Conservation (phyloP, 805 yeast species). For the Debaryomyces hansenii region DNA sequence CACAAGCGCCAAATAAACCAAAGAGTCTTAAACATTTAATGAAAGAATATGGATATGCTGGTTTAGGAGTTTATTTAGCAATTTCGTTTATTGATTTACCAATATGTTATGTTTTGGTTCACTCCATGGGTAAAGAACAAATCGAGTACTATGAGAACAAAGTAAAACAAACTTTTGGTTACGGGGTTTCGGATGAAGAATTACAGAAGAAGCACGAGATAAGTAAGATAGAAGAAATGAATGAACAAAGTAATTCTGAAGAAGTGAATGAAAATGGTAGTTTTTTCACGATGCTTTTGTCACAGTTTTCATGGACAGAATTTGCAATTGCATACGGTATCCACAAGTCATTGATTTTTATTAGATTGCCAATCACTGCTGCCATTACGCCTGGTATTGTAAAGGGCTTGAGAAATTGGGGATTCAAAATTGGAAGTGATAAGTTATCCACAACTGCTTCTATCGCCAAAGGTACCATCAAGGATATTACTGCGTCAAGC, state of each 20-base stretch:
- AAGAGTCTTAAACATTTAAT: constrained; percentile 62
- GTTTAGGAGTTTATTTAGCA: constrained; percentile 78
- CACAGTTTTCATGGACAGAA: constrained; percentile 68
- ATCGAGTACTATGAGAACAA: constrained; percentile 66
- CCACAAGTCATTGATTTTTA: constrained; percentile 81
- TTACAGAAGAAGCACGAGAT: constrained; percentile 36
- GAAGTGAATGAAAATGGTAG: constrained; percentile 16
- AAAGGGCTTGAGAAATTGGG: constrained; percentile 63
- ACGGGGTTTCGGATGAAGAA: constrained; percentile 49
- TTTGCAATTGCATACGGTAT: constrained; percentile 88
- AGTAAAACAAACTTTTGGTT: constrained; percentile 63
- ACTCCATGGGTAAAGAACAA: constrained; percentile 81
- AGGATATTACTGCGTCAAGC: constrained; percentile 43
- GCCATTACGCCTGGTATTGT: constrained; percentile 87
- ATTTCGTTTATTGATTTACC: constrained; percentile 81
- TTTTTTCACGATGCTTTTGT: constrained; percentile 14
- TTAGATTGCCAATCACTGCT: constrained; percentile 87
- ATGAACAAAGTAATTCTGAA: constrained; percentile 19
- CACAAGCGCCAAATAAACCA: constrained; percentile 26
- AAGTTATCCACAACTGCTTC: constrained; percentile 42
- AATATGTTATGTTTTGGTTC: constrained; percentile 77
- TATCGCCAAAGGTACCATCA: constrained; percentile 29
- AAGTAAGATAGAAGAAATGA: constrained; percentile 24
- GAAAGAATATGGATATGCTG: constrained; percentile 89
- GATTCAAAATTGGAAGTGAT: constrained; percentile 69